These are phyloP conservation scores for Grosmannia penicillata DNA, from an alignment of 2,329 filamentous ascomycete genomes.

Conservation along the genomic window DNA sequence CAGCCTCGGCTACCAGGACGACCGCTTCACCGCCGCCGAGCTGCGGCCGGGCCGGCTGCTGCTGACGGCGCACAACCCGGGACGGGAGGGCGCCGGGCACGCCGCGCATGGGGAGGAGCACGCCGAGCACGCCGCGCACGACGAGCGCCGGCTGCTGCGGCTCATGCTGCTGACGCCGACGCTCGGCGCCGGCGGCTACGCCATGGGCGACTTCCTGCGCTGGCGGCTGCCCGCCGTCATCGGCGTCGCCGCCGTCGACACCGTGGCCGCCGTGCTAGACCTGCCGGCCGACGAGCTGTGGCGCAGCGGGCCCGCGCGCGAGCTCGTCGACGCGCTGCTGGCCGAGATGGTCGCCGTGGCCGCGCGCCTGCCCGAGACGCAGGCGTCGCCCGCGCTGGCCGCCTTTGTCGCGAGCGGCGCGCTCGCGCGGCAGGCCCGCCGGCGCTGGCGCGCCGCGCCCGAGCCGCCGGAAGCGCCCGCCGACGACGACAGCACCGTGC, in stretches of 20 bases:
- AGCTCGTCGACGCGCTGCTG: slow-evolving; percentile 56
- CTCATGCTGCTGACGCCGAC: slow-evolving; percentile 47
- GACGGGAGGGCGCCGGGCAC: slow-evolving; percentile 11
- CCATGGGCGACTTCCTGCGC: slow-evolving; percentile 47
- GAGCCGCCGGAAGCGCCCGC: too few relatives aligned
- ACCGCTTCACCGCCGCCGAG: slow-evolving; percentile 9
- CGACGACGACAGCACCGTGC: slow-evolving; percentile 17
- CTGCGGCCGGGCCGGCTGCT: slow-evolving; percentile 20
- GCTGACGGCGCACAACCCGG: slow-evolving; percentile 16
- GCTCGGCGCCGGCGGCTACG: slow-evolving; percentile 44
- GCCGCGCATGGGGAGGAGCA: slow-evolving; percentile 5
- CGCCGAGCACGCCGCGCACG: slow-evolving; percentile 7
- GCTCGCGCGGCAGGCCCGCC: slow-evolving; percentile 37
- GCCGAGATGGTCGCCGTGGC: slow-evolving; percentile 63
- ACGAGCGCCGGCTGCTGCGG: slow-evolving; percentile 40
- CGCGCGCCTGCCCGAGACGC: slow-evolving; percentile 57
- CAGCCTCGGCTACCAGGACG: slow-evolving; percentile 20
- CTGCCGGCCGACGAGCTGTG: slow-evolving; percentile 58
- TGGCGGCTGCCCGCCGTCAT: slow-evolving; percentile 68
- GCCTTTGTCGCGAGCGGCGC: slow-evolving; percentile 41
- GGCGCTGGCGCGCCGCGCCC: not conserved
- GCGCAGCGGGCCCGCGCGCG: slow-evolving; percentile 48
- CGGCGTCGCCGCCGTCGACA: slow-evolving; percentile 63
- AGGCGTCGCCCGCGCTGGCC: slow-evolving; percentile 40
- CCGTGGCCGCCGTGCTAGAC: slow-evolving; percentile 67